Evolutionary conservation across 2,329 filamentous ascomycete species (phyloP).

Genomic region (Hypoxylon sp.): DNA sequence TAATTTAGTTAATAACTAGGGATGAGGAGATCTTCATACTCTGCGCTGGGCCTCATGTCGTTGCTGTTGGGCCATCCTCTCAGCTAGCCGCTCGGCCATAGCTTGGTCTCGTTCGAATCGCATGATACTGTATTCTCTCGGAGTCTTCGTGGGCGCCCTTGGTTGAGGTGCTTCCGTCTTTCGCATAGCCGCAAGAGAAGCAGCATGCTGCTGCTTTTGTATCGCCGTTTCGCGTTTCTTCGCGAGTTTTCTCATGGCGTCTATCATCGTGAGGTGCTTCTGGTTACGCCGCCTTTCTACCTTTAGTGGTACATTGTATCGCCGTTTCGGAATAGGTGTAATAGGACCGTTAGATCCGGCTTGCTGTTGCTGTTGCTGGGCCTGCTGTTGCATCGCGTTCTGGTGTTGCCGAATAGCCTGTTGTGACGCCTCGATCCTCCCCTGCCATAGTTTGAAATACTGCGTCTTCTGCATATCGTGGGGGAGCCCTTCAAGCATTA

Average conservation of each 20-base stretch:
- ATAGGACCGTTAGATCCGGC: slow-evolving; percentile 57
- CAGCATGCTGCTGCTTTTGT: slow-evolving; percentile 89
- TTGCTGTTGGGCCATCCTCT: slow-evolving; percentile 70
- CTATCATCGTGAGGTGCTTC: slow-evolving; percentile 88
- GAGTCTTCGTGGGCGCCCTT: slow-evolving; percentile 75
- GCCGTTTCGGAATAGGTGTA: slow-evolving; percentile 70
- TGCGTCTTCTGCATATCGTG: slow-evolving; percentile 95
- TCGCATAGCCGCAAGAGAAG: slow-evolving; percentile 81
- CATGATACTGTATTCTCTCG: slow-evolving; percentile 90
- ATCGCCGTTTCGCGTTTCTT: slow-evolving; percentile 90
- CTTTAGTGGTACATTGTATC: slow-evolving; percentile 83
- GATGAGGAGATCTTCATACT: slow-evolving; percentile 59
- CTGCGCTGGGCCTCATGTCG: slow-evolving; percentile 70
- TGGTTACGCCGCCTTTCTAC: slow-evolving; percentile 90
- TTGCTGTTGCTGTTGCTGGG: slow-evolving; percentile 54
- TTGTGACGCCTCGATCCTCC: slow-evolving; percentile 72
- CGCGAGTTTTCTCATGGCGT: slow-evolving; percentile 94
- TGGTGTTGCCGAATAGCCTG: slow-evolving; percentile 69
- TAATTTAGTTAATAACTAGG: slow-evolving; percentile 36
- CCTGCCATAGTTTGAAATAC: slow-evolving; percentile 85
- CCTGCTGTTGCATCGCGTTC: slow-evolving; percentile 58
- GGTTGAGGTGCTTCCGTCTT: slow-evolving; percentile 77
- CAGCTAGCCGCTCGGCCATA: slow-evolving; percentile 71
- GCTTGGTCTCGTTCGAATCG: slow-evolving; percentile 88
- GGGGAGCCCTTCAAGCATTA: slow-evolving; percentile 89